phyloP scores from a whole-genome alignment of 2,329 filamentous ascomycete species.

The Beauveria sp. region DNA sequence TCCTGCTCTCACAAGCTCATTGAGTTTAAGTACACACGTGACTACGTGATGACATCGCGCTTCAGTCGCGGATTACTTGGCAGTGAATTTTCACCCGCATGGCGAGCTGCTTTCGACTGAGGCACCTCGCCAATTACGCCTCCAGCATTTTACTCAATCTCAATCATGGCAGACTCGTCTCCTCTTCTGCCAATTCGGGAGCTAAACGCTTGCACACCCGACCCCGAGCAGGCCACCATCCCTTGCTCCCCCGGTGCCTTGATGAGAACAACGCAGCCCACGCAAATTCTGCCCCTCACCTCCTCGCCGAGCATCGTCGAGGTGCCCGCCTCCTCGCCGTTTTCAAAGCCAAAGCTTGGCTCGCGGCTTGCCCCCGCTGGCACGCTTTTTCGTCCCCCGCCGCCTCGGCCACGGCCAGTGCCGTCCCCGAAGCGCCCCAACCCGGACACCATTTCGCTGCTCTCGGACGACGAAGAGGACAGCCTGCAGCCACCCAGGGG shows the following conservation, averaged over 20 bases:
- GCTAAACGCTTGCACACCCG: slow-evolving; percentile 33
- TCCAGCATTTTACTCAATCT: background rate
- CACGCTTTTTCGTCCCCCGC: slow-evolving; percentile 56
- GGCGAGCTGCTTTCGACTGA: background rate
- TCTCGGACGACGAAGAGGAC: slow-evolving; percentile 44
- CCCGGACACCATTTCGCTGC: slow-evolving; percentile 41
- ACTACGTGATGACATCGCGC: slow-evolving; percentile 17
- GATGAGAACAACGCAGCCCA: slow-evolving; percentile 33
- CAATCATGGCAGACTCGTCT: slow-evolving; percentile 12
- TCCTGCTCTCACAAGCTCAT: background rate
- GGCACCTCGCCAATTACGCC: background rate
- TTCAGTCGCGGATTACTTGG: slow-evolving; percentile 4
- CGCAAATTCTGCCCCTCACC: slow-evolving; percentile 33
- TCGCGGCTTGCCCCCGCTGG: slow-evolving; percentile 68
- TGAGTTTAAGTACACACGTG: slow-evolving; percentile 17
- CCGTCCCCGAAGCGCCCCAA: slow-evolving; percentile 23
- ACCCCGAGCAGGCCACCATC: slow-evolving; percentile 38
- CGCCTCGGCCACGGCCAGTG: slow-evolving; percentile 19
- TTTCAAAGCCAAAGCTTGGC: slow-evolving; percentile 37
- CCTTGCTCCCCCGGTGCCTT: slow-evolving; percentile 35
- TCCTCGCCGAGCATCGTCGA: slow-evolving; percentile 54
- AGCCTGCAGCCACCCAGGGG: slow-evolving; percentile 44
- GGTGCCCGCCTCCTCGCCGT: slow-evolving; percentile 83
- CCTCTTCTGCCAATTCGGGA: slow-evolving; percentile 7
- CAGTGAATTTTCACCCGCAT: slow-evolving; percentile 10